phyloP scores from a whole-genome alignment of 345 rosid genomes.

The Kernera saxatilis region DNA sequence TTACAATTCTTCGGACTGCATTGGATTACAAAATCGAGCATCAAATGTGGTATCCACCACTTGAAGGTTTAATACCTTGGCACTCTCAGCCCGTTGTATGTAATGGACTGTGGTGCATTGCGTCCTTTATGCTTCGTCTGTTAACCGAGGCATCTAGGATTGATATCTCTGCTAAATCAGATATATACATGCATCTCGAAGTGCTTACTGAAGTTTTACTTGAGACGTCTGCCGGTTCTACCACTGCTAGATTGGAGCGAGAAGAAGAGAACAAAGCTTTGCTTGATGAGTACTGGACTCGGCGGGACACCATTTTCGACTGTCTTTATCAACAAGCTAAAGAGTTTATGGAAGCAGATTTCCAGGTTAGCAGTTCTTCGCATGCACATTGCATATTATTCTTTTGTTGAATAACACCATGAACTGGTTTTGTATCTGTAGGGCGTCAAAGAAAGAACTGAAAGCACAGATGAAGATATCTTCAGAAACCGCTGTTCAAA shows the following conservation, averaged over 20 bases:
- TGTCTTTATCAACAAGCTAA: conserved; percentile 63
- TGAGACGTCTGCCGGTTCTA: conserved; percentile 61
- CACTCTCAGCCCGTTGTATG: conserved; percentile 59
- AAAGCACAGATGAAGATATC: conserved; percentile 41
- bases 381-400: not conserved
- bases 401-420: conserved; percentile 7
- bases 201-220: conserved; percentile 65
- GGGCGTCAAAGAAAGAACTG: conserved; percentile 42
- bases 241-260: conserved; percentile 60
- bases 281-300: conserved; percentile 67
- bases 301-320: conserved; percentile 66
- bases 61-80: conserved; percentile 83
- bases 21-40: conserved; percentile 67
- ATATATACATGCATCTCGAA: conserved; percentile 52
- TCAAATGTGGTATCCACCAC: conserved; percentile 91
- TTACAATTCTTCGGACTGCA: conserved; percentile 53
- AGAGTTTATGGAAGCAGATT: conserved; percentile 39
- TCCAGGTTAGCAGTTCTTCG: conserved; percentile 43
- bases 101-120: conserved; percentile 76
- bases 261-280: conserved; percentile 68
- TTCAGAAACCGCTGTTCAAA: conserved; percentile 56
- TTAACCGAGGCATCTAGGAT: conserved; percentile 50
- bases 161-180: conserved; percentile 54
- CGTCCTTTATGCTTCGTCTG: conserved; percentile 67
- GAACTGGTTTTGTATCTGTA: conserved; percentile 31